Conservation (phyloP, 2,329 filamentous ascomycete genomes). For the Ilyonectria mors-panacis region DNA sequence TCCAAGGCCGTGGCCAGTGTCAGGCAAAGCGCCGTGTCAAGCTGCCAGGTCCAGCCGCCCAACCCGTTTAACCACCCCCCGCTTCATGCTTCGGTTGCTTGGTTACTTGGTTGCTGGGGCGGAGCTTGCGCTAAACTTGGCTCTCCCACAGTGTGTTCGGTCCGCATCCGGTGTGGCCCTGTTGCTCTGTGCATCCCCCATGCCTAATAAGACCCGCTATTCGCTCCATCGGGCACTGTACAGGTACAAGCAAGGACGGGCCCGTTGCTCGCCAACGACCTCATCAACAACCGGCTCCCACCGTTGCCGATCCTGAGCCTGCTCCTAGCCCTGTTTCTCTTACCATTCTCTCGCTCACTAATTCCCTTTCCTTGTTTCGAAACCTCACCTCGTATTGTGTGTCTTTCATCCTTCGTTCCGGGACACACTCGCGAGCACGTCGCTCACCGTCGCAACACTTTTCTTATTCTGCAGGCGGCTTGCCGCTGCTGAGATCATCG, state of each 20-base stretch:
- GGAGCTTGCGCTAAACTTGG: conserved; percentile 42
- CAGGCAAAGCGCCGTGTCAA: conserved; percentile 1
- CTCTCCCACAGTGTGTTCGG: conserved; percentile 35
- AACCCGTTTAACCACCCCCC: conserved; percentile 19
- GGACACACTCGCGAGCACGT: conserved; percentile 28
- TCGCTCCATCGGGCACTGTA: conserved; percentile 36
- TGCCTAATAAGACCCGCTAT: conserved; percentile 34
- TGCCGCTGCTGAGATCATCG: conserved; percentile 43
- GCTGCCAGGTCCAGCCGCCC: conserved; percentile 20
- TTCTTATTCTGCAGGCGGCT: conserved; percentile 35
- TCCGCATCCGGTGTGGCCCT: conserved; percentile 45
- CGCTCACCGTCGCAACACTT: conserved; percentile 22
- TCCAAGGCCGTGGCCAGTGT: background rate
- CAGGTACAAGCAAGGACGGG: conserved; percentile 33
- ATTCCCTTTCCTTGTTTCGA: conserved; percentile 35
- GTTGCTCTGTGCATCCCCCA: conserved; percentile 35
- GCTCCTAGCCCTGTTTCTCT: conserved; percentile 26
- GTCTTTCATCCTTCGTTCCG: conserved; percentile 25
- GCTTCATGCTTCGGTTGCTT: conserved; percentile 26
- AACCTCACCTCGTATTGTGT: conserved; percentile 30
- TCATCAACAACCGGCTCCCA: conserved; percentile 40
- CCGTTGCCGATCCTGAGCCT: conserved; percentile 32
- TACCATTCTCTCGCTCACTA: conserved; percentile 34
- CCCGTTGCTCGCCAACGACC: conserved; percentile 43
- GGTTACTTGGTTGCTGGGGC: conserved; percentile 40